Evolutionary conservation across 2,329 filamentous ascomycete genomes (phyloP).

Genomic region (Hirsutella thompsonii): DNA sequence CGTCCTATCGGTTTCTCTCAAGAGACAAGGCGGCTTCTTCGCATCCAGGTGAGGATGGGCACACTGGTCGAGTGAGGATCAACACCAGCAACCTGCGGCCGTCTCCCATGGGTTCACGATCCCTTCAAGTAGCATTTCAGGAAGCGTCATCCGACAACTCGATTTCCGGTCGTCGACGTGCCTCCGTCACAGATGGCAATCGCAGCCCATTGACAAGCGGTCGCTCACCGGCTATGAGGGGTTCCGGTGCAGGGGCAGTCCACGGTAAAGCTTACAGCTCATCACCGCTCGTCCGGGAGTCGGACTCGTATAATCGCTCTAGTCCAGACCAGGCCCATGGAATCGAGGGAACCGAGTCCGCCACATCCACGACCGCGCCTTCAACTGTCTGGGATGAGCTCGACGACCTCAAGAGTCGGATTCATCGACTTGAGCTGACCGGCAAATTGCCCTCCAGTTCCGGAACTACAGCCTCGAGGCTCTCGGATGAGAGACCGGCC

Average conservation of each 20-base stretch:
- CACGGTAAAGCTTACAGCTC: conserved; percentile 36
- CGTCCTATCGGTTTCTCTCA: conserved; percentile 27
- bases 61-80: conserved; percentile 16
- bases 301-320: conserved; percentile 18
- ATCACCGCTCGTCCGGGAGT: conserved; percentile 40
- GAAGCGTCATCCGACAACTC: conserved; percentile 22
- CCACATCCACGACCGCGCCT: conserved; percentile 73
- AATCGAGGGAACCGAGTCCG: conserved; percentile 69
- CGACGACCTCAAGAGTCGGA: conserved; percentile 87
- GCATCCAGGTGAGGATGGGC: conserved; percentile 21
- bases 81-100: conserved; percentile 21
- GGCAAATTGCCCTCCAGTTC: conserved; percentile 78
- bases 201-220: conserved; percentile 23
- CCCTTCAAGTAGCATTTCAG: conserved; percentile 26
- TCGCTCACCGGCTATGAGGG: conserved; percentile 31
- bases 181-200: conserved; percentile 36
- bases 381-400: conserved; percentile 97
- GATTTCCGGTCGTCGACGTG: conserved; percentile 18
- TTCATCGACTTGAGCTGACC: conserved; percentile 78
- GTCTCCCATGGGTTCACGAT: conserved; percentile 36
- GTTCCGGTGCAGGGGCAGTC: conserved; percentile 9
- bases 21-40: conserved; percentile 29
- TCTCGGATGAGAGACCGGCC: conserved; percentile 68
- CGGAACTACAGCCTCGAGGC: conserved; percentile 62
- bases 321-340: conserved; percentile 22